Evolutionary conservation across 1,284 basidiomycete species (phyloP).

Genomic region (Heterobasidion irregulare): DNA sequence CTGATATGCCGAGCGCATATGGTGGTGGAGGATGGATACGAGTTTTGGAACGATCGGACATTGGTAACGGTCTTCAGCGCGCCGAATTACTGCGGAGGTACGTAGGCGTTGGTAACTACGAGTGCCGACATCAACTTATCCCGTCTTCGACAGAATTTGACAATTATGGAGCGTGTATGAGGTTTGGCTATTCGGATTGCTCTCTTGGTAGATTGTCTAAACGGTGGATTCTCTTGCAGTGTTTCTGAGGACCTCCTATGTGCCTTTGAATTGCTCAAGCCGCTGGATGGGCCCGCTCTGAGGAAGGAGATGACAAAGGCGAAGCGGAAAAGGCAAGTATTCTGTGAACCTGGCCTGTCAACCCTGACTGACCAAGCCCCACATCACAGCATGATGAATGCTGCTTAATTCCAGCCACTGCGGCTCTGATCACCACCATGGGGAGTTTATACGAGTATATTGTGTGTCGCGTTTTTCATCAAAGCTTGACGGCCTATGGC

Average conservation of each 20-base stretch:
- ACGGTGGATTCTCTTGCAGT: constrained; percentile 31
- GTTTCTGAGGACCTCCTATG: constrained; percentile 97
- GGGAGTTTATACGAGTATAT: constrained; percentile 12
- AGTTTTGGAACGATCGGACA: constrained; percentile 99
- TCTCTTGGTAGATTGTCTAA: constrained; percentile 2
- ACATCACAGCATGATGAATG: constrained; percentile 12
- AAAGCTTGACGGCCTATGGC: neutral
- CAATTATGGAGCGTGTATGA: constrained; percentile 96
- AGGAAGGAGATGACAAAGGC: constrained; percentile 99
- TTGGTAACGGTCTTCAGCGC: constrained; percentile 98
- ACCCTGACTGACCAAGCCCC: neutral
- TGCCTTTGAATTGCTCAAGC: constrained; percentile 96
- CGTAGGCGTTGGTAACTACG: constrained; percentile 17
- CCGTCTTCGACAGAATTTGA: constrained; percentile 67
- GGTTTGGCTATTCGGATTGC: constrained; percentile 31
- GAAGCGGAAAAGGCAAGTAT: constrained; percentile 83
- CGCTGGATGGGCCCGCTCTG: constrained; percentile 88
- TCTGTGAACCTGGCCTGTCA: neutral
- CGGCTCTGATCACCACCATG: neutral
- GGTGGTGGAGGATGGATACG: constrained; percentile 99
- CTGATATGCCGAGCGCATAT: constrained; percentile 99
- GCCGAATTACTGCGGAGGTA: constrained; percentile 95
- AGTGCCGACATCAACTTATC: neutral
- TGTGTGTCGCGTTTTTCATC: neutral
- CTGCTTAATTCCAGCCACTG: constrained; percentile 4